Evolutionary conservation across 2,329 filamentous ascomycete genomes (phyloP).

Genomic region (Colletotrichum horii): DNA sequence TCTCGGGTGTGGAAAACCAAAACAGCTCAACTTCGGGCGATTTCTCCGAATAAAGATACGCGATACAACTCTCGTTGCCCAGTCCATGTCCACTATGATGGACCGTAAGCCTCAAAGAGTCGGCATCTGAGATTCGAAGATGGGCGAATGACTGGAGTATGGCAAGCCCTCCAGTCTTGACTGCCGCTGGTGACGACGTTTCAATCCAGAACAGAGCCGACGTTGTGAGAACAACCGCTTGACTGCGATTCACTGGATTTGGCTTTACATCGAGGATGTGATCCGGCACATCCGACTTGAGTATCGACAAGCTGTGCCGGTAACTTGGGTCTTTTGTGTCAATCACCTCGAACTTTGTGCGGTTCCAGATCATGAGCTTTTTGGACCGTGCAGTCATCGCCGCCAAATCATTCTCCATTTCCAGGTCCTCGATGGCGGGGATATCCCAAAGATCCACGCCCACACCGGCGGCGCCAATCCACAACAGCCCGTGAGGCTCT

Average conservation of each 20-base stretch:
- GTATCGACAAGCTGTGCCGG: conserved; percentile 25
- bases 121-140: conserved; percentile 41
- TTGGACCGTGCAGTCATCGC: conserved; percentile 11
- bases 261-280: conserved; percentile 61
- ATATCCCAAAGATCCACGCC: conserved; percentile 28
- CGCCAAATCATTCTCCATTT: neutral
- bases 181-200: conserved; percentile 29
- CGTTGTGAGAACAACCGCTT: conserved; percentile 66
- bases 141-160: conserved; percentile 51
- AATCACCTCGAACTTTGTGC: conserved; percentile 36
- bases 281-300: conserved; percentile 34
- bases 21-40: conserved; percentile 37
- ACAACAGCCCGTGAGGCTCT: conserved; percentile 48
- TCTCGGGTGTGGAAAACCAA: conserved; percentile 34
- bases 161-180: conserved; percentile 19
- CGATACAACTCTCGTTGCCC: conserved; percentile 27
- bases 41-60: conserved; percentile 37
- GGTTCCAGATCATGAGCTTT: conserved; percentile 41
- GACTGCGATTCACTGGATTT: conserved; percentile 49
- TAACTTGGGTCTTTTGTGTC: conserved; percentile 37
- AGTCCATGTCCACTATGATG: conserved; percentile 26
- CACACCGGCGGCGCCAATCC: conserved; percentile 37
- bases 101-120: conserved; percentile 44
- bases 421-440: conserved; percentile 11
- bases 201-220: conserved; percentile 55